Evolutionary conservation across 352 stramenopile species (phyloP), one percentile per base, ranked within the genome.

Genomic region (Pythium myriotylum): DNA sequence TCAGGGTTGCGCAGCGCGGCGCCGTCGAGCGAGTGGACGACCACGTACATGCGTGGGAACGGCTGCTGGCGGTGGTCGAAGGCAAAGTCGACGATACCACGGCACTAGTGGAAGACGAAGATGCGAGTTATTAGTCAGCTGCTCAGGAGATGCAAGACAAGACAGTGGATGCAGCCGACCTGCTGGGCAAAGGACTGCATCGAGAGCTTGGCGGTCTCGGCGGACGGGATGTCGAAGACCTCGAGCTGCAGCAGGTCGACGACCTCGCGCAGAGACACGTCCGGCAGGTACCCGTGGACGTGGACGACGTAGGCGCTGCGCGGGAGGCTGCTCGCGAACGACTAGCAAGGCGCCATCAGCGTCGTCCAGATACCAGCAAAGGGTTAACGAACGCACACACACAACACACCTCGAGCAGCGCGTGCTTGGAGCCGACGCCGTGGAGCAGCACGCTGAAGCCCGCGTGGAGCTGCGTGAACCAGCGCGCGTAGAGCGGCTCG

Each of bases 361-460:
- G n/a, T n/a, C n/a, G n/a, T n/a, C n/a, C n/a, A n/a, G n/a, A n/a
- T 24, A 53, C 17, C 41, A 32, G n/a, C n/a, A n/a, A n/a, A n/a
- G n/a, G n/a, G n/a, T n/a, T n/a, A n/a, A n/a, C n/a, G n/a, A n/a
- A n/a, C n/a, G n/a, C n/a, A n/a, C n/a, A n/a, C n/a, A n/a, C n/a
- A n/a, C n/a, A n/a, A n/a, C 50, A 49, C 26, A 67, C 59, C 59
- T 67, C 41, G 14, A 67, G 12, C 6, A 67, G 42, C 27, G 35
- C n/a, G 2, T 60, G 33, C 59, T 67, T 67, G 50, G 59, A 67
- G 6, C 59, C 59, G 23, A 67, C 24, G 32, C 59, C 59, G 39
- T 67, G 51, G 4, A 67, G 59, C 42, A 67, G 37, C 32, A 67
- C 33, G 23, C 50, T 67, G 33, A 67, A 67, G n/a, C 59, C 37